Evolutionary conservation across 441 rosid genomes (phyloP).

Genomic region (Syzygium malaccense): DNA sequence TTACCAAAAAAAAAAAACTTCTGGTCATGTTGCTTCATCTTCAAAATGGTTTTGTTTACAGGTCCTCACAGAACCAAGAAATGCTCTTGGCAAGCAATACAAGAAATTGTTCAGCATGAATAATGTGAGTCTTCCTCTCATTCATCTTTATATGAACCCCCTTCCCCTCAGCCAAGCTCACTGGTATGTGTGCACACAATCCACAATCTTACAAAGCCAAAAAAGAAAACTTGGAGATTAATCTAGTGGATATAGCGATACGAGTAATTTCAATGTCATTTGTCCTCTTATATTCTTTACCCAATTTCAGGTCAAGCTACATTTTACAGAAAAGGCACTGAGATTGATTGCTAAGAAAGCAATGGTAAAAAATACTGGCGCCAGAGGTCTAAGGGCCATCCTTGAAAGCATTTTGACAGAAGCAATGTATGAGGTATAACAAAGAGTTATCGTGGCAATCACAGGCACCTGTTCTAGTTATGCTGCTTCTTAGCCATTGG

Average conservation of each 20-base stretch:
- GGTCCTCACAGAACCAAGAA: constrained; percentile 89
- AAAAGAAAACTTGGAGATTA: neutral
- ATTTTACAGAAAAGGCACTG: constrained; percentile 77
- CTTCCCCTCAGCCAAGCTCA: neutral
- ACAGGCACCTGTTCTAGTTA: neutral
- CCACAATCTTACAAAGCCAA: neutral
- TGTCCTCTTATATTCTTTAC: neutral
- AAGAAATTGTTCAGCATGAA: constrained; percentile 91
- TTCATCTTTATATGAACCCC: neutral
- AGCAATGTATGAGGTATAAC: constrained; percentile 89
- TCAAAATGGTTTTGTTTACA: constrained; percentile 16
- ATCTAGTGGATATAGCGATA: neutral
- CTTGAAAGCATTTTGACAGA: constrained; percentile 84
- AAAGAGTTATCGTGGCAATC: neutral
- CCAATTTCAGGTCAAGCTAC: constrained; percentile 71
- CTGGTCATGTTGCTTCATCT: neutral
- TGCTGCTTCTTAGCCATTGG: neutral
- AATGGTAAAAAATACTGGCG: constrained; percentile 89
- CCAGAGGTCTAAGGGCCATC: constrained; percentile 85
- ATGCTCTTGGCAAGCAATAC: constrained; percentile 94
- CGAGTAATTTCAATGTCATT: neutral
- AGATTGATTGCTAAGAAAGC: constrained; percentile 72
- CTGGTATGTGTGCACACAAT: neutral
- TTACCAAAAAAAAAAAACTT: neutral
- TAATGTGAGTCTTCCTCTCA: constrained; percentile 40